These are phyloP conservation scores for Penicillium paneum DNA, from an alignment of 2,329 filamentous ascomycete genomes.

Conservation along the genomic window DNA sequence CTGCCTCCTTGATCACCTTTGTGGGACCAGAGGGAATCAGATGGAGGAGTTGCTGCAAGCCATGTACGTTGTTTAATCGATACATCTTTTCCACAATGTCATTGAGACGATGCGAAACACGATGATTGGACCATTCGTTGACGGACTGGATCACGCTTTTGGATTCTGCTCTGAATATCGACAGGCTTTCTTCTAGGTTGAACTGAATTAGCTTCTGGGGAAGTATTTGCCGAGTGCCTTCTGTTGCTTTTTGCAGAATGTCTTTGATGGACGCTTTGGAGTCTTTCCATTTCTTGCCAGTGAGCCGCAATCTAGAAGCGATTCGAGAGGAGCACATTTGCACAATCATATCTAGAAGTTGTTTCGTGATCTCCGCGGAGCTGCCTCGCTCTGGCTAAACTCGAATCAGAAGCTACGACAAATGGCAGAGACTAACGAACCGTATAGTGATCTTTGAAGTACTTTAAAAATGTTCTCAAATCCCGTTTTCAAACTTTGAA, in stretches of 20 bases:
- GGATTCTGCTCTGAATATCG: background rate
- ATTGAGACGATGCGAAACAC: slow-evolving; percentile 19
- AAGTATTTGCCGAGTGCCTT: slow-evolving; percentile 1
- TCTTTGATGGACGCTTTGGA: slow-evolving; percentile 5
- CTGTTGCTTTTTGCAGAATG: slow-evolving; percentile 3
- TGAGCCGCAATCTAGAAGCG: slow-evolving; percentile 28
- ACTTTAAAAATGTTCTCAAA: background rate
- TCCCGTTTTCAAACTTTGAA: background rate
- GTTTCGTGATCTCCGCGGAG: slow-evolving; percentile 6
- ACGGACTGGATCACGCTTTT: slow-evolving; percentile 8
- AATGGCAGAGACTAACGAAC: background rate
- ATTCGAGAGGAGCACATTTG: slow-evolving; percentile 5
- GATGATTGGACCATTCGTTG: slow-evolving; percentile 27
- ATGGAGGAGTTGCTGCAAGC: slow-evolving; percentile 13
- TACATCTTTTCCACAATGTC: slow-evolving; percentile 30
- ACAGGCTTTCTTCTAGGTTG: slow-evolving; percentile 5
- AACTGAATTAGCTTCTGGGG: slow-evolving; percentile 8
- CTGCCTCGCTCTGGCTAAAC: background rate
- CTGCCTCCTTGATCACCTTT: too few relatives aligned
- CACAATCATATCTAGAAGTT: slow-evolving; percentile 27
- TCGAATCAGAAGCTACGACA: slow-evolving; percentile 1
- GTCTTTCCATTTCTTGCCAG: background rate
- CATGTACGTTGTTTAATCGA: slow-evolving; percentile 19
- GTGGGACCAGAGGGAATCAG: slow-evolving; percentile 14
- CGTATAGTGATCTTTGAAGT: background rate